Evolutionary conservation across 768 basidiomycete species (phyloP).

Genomic region (Boletus eberwhitei): DNA sequence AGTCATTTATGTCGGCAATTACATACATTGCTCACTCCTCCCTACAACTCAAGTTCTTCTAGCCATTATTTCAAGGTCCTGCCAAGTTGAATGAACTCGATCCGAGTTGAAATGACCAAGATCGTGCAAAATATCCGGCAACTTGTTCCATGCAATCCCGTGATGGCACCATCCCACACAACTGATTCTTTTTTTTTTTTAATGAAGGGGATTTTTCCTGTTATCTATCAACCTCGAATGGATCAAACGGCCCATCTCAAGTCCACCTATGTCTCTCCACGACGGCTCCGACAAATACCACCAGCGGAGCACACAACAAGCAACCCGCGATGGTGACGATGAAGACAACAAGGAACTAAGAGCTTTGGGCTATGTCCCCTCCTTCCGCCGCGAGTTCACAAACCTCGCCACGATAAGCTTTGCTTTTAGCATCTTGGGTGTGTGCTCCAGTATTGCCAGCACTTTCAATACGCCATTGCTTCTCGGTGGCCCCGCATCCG

Average conservation of each 20-base stretch:
- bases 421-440: conserved; percentile 35
- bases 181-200: neutral
- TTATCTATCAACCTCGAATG: neutral
- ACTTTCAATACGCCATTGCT: conserved; percentile 38
- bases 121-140: neutral
- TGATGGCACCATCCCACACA: neutral
- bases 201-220: neutral
- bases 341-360: conserved; percentile 23
- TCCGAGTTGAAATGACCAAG: too few species aligned
- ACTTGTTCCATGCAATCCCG: neutral
- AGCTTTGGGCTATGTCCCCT: conserved; percentile 30
- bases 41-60: neutral
- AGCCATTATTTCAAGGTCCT: neutral
- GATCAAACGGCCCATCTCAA: neutral
- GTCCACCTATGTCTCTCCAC: conserved; percentile 1
- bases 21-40: neutral
- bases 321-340: neutral
- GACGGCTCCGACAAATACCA: neutral
- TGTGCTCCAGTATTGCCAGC: conserved; percentile 37
- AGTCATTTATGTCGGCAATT: too few species aligned
- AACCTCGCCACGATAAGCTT: conserved; percentile 36
- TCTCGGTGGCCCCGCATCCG: conserved; percentile 35
- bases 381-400: conserved; percentile 44
- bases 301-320: neutral
- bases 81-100: neutral